Base-by-base conservation (phyloP, 305 asterid genomes). In the Fraxinus sp. region DNA sequence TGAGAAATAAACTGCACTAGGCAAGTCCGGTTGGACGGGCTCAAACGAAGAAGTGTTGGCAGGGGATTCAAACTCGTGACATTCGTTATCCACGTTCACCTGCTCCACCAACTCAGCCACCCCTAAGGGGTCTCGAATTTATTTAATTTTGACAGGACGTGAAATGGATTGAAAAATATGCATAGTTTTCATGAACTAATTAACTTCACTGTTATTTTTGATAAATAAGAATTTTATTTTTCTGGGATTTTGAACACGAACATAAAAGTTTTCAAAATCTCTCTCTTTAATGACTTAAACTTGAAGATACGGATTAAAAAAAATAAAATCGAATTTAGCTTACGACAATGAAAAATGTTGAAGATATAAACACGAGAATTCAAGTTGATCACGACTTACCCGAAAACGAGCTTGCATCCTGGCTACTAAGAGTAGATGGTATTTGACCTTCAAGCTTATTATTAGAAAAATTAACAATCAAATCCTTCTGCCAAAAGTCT, bases 361-460 rank as follows among this genome's bases (percentile, higher is more conserved):
- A 52, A 16, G 64, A 57, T 57, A 57, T 3, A 32, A 28, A 37
- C 11, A 77, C 0, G 24, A 4, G 41, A 36, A 73, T n/a, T 37
- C 30, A 72, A 70, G 75, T 70, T 5, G 22, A 28, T 32, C 39
- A 70, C 2, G 75, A 52, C 84, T 83, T 83, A 92, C 98, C 98
- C 18, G 36, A 55, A 82, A 95, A 91, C 16, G 90, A 84, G 86
- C 64, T 87, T 14, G 90, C 81, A 66, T 80, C 81, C 84, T 88
- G 88, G 24, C 74, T 74, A 20, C 78, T 66, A 6, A 93, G 88
- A 46, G 86, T 78, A 36, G 32, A 84, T 0, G 97, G 97, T 57
- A 93, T 82, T 11, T 84, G 46, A 24, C 97, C 98, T 64, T 84
- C 81, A 74, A 95, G 95, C 83, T 72, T 82, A 81, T 95, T 95